Evolutionary conservation across 768 basidiomycete species (phyloP), one percentile per base, ranked within the genome.

Genomic region (Neoboletus subvelutipes): DNA sequence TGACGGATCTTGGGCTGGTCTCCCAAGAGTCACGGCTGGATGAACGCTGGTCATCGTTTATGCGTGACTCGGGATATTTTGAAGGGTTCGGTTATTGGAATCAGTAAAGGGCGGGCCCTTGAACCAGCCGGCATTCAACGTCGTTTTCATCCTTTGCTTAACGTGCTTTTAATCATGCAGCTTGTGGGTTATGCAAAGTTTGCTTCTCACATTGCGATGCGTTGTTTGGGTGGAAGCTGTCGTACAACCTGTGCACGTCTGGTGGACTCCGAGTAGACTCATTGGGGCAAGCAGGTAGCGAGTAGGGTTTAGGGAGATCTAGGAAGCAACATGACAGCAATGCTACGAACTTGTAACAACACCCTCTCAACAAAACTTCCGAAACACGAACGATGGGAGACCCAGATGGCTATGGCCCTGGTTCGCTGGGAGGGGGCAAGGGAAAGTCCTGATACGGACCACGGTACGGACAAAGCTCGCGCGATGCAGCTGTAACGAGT

Each of bases 11-110:
- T 28, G 28, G 28, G 28, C 5, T 28, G 28, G 28, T 28, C 28
- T 3, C 3, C 28, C n/a, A n/a, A n/a, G n/a, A n/a, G n/a, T n/a
- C n/a, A 45, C 72, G 81, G 37, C 63, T 85, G 39, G 82, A 83
- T 50, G 81, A 82, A 63, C 73, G 82, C 24, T 86, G 84, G 84
- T 78, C 78, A 53, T 79, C 78, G 29, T 85, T 86, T 63, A 82
- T 86, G 82, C 79, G 80, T 24, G 80, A 84, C 53, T 81, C 79
- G 9, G 80, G 83, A 3, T 73, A 76, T 58, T 66, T 80, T 33
- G 76, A 75, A 56, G 70, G 68, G 15, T 71, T 70, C 31, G 70
- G 67, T 7, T 71, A 66, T 49, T 62, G 71, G 26, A 22, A 43
- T 49, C 65, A 67, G 41, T 72, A 40, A 62, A 11, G 33, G 1